Evolutionary conservation across 2,329 filamentous ascomycete genomes (phyloP).

Genomic region (Chrysoporthe puriensis): DNA sequence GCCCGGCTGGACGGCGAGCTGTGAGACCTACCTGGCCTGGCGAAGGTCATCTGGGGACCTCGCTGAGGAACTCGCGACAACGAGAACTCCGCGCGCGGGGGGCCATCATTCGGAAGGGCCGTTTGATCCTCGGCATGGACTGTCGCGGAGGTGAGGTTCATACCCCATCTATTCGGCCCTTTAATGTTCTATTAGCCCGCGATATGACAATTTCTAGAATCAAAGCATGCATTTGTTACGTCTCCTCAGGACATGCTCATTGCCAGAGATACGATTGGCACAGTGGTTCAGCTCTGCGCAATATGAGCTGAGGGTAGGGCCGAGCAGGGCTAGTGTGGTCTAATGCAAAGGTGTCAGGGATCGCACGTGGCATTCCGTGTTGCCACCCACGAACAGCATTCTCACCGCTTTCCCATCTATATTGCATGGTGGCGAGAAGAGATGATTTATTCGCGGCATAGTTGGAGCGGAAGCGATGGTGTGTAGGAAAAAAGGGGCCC

Average conservation of each 20-base stretch:
- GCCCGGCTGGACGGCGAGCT: constrained; percentile 34
- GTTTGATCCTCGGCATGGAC: not conserved
- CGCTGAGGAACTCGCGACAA: not conserved
- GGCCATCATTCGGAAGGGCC: constrained; percentile 7
- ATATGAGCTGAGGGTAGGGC: constrained; percentile 23
- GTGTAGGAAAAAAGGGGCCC: constrained; percentile 4
- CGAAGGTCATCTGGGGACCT: constrained; percentile 14
- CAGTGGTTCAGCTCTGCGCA: constrained; percentile 18
- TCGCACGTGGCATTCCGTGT: constrained; percentile 12
- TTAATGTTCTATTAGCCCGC: constrained; percentile 24
- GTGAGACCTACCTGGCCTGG: constrained; percentile 6
- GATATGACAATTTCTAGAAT: constrained; percentile 21
- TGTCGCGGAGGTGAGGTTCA: constrained; percentile 18
- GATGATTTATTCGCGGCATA: too few species aligned
- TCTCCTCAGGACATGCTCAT: constrained; percentile 9
- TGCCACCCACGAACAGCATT: constrained; percentile 1
- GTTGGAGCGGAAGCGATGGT: not conserved
- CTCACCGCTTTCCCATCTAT: constrained; percentile 19
- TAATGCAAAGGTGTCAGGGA: constrained; percentile 15
- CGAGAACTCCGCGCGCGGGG: constrained; percentile 17
- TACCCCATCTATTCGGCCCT: constrained; percentile 8
- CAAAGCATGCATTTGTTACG: constrained; percentile 22
- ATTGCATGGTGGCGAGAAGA: constrained; percentile 12
- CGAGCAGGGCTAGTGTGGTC: constrained; percentile 5
- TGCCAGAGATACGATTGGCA: constrained; percentile 9